Percentiles rank a stretch among this genome's conserved stretches.
phyloP scores from a whole-genome alignment of 73 alveolate species.

The Stentor coeruleus region DNA sequence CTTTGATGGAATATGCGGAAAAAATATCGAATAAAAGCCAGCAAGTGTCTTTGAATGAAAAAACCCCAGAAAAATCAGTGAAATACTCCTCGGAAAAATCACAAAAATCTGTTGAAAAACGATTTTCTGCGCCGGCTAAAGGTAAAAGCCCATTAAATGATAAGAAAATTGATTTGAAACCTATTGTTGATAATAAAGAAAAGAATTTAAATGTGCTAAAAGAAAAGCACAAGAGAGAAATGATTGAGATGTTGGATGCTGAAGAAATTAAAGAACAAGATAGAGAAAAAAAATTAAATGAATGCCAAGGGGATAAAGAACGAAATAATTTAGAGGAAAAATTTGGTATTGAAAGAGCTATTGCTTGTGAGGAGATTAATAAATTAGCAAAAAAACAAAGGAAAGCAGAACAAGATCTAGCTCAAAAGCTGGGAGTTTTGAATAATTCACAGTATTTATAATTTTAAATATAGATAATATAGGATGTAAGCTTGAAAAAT shows the following conservation, averaged over 20 bases:
- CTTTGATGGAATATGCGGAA: background rate
- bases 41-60: conserved; percentile 8
- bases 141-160: background rate
- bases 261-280: conserved; percentile 4
- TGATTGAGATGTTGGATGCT: background rate
- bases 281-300: background rate
- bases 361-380: conserved; percentile 2
- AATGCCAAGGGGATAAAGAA: background rate
- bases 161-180: background rate
- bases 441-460: too few relatives aligned
- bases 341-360: conserved; percentile 21
- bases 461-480: too few relatives aligned
- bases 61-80: background rate
- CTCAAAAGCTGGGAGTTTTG: background rate
- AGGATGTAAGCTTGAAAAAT: too few relatives aligned
- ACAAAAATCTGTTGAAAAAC: background rate
- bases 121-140: background rate
- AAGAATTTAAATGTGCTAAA: background rate
- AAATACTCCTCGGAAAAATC: background rate
- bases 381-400: background rate
- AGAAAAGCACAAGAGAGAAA: conserved; percentile 10
- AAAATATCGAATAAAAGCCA: background rate
- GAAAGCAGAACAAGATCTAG: background rate
- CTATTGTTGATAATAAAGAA: conserved; percentile 15
- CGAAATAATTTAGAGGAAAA: background rate